A percentile compares a stretch with the other conserved stretches of the same genome.
phyloP scores from a whole-genome alignment of 352 stramenopile genomes.

The Phytophthora niederhauseri region DNA sequence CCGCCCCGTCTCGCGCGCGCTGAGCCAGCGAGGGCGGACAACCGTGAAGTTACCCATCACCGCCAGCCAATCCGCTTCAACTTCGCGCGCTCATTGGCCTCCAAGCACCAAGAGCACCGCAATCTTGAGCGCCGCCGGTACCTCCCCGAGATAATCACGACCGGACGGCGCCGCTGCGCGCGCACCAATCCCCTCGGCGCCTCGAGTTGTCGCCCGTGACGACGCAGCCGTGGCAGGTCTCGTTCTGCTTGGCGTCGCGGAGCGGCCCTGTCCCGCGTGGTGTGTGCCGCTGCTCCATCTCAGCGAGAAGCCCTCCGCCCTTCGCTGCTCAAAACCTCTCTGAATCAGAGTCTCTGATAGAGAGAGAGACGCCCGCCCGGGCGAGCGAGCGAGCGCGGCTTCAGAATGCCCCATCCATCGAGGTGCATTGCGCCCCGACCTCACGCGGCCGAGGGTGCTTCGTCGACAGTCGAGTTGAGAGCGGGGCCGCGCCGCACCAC shows the following conservation, averaged over 20 bases:
- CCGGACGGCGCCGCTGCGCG: constrained; percentile 1
- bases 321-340: neutral
- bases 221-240: constrained; percentile 11
- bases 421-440: neutral
- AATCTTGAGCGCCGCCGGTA: constrained; percentile 1
- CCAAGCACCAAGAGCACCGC: constrained; percentile 14
- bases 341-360: neutral
- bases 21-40: constrained; percentile 16
- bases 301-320: neutral
- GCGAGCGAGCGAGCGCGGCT: neutral
- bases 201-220: constrained; percentile 18
- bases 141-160: constrained; percentile 7
- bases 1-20: neutral
- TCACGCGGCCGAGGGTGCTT: constrained; percentile 3
- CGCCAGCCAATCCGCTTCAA: constrained; percentile 21
- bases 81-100: constrained; percentile 9
- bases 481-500: neutral
- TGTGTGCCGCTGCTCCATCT: neutral
- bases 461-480: constrained; percentile 8
- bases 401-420: constrained; percentile 4
- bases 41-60: constrained; percentile 30
- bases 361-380: neutral
- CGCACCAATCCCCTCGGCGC: neutral
- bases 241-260: constrained; percentile 13
- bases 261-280: constrained; percentile 5